Evolutionary conservation across 140 eudicot species (phyloP).

Genomic region (Flaveria floridana): DNA sequence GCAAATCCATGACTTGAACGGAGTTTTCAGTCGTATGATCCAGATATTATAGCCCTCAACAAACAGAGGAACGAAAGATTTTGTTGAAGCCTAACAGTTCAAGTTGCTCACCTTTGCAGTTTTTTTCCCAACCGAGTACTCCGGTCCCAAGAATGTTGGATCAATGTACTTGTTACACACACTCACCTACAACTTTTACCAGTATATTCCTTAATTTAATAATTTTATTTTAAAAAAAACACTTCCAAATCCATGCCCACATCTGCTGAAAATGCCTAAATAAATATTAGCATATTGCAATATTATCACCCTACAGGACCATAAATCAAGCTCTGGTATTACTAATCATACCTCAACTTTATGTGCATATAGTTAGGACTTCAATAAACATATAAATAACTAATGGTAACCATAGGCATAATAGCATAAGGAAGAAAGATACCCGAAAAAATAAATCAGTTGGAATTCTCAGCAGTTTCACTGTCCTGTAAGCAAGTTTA

Average conservation of each 20-base stretch:
- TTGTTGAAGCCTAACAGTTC: background rate
- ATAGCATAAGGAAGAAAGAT: background rate
- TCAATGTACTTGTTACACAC: background rate
- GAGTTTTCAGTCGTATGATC: background rate
- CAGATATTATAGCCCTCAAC: background rate
- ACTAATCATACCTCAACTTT: background rate
- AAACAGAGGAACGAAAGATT: background rate
- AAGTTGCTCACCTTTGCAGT: background rate
- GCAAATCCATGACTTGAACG: background rate
- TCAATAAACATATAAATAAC: constrained; percentile 1
- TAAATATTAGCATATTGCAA: background rate
- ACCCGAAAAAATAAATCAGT: constrained; percentile 86
- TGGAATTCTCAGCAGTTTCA: constrained; percentile 78
- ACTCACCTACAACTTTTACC: background rate
- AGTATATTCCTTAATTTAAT: background rate
- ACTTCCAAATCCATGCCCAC: background rate
- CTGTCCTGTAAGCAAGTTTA: constrained; percentile 81
- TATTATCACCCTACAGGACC: background rate
- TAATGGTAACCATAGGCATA: background rate
- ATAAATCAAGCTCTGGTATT: background rate
- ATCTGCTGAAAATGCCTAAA: background rate
- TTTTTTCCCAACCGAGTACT: background rate
- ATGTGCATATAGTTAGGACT: constrained; percentile 6
- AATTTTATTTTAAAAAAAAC: background rate
- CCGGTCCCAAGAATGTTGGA: background rate